Evolutionary conservation across 2,329 filamentous ascomycete genomes (phyloP), one percentile per base, ranked within the genome.

Genomic region (Aspergillus brunneoviolaceus): DNA sequence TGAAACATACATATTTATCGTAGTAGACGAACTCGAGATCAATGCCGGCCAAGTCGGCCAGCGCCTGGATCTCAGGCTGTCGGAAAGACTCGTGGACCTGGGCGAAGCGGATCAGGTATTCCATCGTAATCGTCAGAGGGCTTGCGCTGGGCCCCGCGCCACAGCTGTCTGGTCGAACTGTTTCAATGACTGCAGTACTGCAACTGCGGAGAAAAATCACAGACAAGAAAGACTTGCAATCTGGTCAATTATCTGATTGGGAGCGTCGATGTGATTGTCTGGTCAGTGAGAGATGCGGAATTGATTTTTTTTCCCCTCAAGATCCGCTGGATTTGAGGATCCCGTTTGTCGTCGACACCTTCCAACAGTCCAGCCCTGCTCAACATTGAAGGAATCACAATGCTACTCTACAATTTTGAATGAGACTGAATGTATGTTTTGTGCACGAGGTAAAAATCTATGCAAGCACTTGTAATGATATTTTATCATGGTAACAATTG

Each of bases 41-140:
- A 39, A 95, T 80, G 10, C 82, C 82, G 58, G 87, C 84, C 5
- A 94, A 74, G 10, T 86, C 79, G 4, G 92, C 92, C 21, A 99
- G 81, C 25, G 95, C 88, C 70, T 94, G 81, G 14, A 96, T 84
- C 76, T 99, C 95, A 3, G 93, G 86, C 58, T 87, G 82, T 45
- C 94, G 89, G 74, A 99, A 99, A n/a, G 86, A 89, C 79, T 97
- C 92, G 75, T 98, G 93, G 60, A 85, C 82, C 76, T 98, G 95
- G 49, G 89, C 89, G 73, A 98, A 92, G 69, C 94, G 90, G 65
- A 99, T 87, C 61, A 99, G 84, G 72, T 91, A 98, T 63, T 96
- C 86, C 86, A 84, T 85, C 52, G n/a, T 58, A 29, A 29, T 29
- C 27, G 7, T 29, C 7, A 7, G 27, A 29, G 6, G 42, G 35